Evolutionary conservation across 805 yeast genomes (phyloP).

Genomic region (Kregervanrija delftensis): DNA sequence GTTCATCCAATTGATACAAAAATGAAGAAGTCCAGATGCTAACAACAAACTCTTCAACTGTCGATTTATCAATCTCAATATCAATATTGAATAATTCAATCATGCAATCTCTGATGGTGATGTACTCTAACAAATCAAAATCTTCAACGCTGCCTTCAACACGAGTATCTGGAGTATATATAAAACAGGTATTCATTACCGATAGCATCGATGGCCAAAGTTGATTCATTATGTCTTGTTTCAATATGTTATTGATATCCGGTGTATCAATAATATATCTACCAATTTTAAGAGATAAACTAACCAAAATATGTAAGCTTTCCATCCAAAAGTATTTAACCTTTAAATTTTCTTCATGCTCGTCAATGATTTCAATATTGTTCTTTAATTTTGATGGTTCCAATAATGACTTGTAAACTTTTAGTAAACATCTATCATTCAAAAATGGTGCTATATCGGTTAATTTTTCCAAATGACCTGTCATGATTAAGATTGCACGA

Average conservation of each 20-base stretch:
- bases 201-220: slow-evolving; percentile 38
- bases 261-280: slow-evolving; percentile 11
- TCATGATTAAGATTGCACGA: slow-evolving; percentile 36
- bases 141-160: slow-evolving; percentile 1
- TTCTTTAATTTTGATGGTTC: slow-evolving; percentile 44
- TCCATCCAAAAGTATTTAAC: slow-evolving; percentile 46
- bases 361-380: slow-evolving; percentile 21
- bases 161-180: slow-evolving; percentile 17
- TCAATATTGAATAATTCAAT: slow-evolving; percentile 25
- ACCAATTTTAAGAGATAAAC: slow-evolving; percentile 28
- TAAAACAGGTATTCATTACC: slow-evolving; percentile 35
- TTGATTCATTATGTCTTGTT: slow-evolving; percentile 13
- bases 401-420: slow-evolving; percentile 41
- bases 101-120: slow-evolving; percentile 4
- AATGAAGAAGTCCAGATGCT: slow-evolving; percentile 55
- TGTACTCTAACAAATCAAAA: slow-evolving; percentile 26
- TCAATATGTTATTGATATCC: slow-evolving; percentile 5
- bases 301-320: slow-evolving; percentile 36
- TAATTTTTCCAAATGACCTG: slow-evolving; percentile 27
- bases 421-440: slow-evolving; percentile 38
- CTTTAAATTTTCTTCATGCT: not conserved
- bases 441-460: slow-evolving; percentile 31
- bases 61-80: slow-evolving; percentile 23
- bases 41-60: slow-evolving; percentile 38
- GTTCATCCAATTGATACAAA: slow-evolving; percentile 49